Base-by-base conservation (phyloP, 345 rosid species). In the Nephelium lappaceum region DNA sequence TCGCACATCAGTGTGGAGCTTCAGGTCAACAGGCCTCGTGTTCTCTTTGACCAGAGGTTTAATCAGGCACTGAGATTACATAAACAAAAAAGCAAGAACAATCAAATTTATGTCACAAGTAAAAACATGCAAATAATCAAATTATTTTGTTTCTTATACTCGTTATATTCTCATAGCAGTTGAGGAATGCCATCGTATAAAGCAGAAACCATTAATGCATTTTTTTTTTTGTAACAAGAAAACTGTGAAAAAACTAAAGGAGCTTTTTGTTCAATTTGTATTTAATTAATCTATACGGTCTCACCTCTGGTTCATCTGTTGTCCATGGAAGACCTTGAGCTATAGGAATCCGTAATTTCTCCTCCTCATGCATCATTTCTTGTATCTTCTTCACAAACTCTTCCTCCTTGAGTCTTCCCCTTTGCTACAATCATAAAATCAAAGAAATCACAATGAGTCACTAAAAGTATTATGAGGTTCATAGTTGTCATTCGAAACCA, bases 311-410 rank as follows among this genome's bases (percentile, higher is more conserved):
- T 71, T 92, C 99, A 78, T 96, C 99, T 58, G 98, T 94, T 77
- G 99, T 97, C 90, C 89, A 93, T 21, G 99, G 98, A 77, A 93
- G 94, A 75, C 98, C 98, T 86, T 93, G 98, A 23, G 99, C 99
- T 41, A 90, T 71, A 0, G 98, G 99, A 51, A 92, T 83, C 73
- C 98, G 85, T 81, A 69, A 84, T 76, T 79, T 97, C 83, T 88
- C 92, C 83, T 91, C 92, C 76, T 91, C 95, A 9, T 69, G 25
- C 86, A 78, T 83, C 91, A 88, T 87, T 83, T 94, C 95, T 66
- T 87, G 93, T 61, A 93, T 39, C 87, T 90, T 97, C 89, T 92
- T 93, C 78, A 82, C 64, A 55, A 97, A 91, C 62, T 94, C 98
- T 76, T 94, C 99, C 78, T 89, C 95, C 83, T 97, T 97, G 83